Percentiles rank a stretch among this genome's conserved stretches.
phyloP scores from a whole-genome alignment of 768 basidiomycete genomes.

The Pleurotus djamor region DNA sequence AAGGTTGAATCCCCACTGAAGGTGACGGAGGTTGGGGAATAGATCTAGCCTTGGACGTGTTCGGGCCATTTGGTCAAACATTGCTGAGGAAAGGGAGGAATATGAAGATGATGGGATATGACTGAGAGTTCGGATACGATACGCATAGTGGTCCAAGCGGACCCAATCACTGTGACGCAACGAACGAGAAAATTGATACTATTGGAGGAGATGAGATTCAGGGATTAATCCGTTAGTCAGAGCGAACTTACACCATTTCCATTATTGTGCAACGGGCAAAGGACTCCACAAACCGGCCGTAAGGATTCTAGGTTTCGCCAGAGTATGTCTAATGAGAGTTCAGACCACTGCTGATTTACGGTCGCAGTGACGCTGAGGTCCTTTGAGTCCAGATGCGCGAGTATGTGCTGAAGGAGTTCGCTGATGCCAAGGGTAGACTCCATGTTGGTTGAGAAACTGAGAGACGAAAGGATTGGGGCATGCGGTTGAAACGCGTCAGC shows the following conservation, averaged over 20 bases:
- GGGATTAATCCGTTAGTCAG: slow-evolving; percentile 18
- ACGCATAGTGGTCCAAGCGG: slow-evolving; percentile 53
- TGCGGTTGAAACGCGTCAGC: too few species aligned
- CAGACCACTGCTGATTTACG: slow-evolving; percentile 53
- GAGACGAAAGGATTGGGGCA: too few species aligned
- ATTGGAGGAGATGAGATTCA: background rate
- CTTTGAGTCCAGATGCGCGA: background rate
- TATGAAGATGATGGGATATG: slow-evolving; percentile 10
- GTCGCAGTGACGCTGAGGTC: background rate
- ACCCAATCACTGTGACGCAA: slow-evolving; percentile 52
- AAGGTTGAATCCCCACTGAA: slow-evolving; percentile 13
- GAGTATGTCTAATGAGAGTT: slow-evolving; percentile 30
- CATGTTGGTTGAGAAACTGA: background rate
- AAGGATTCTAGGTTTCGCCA: slow-evolving; percentile 45
- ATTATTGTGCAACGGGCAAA: slow-evolving; percentile 39
- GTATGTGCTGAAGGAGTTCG: background rate
- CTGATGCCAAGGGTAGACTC: background rate
- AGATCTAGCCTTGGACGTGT: background rate
- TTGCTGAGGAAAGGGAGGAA: slow-evolving; percentile 23
- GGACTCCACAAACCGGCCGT: slow-evolving; percentile 36
- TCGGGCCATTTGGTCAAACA: slow-evolving; percentile 20
- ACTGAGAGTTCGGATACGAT: slow-evolving; percentile 42
- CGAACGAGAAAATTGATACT: slow-evolving; percentile 35
- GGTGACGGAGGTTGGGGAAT: background rate
- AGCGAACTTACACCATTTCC: slow-evolving; percentile 28